Base-by-base conservation (phyloP, 2,329 filamentous ascomycete species). In the Dendrostoma leiphaemia region DNA sequence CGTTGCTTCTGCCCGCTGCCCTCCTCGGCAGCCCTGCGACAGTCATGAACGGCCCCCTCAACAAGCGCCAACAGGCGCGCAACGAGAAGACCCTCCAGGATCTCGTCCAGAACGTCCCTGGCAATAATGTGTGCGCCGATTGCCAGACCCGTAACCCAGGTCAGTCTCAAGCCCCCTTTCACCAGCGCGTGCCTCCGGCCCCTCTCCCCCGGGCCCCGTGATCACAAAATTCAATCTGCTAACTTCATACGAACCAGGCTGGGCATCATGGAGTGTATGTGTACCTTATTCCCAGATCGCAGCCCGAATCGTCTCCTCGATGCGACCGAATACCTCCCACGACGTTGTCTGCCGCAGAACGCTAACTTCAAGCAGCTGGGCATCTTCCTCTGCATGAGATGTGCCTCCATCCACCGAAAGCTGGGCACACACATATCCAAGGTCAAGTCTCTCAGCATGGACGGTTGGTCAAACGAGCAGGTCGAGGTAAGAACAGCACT, bases 381-480 rank as follows among this genome's bases (percentile, higher is more conserved):
- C 57, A 85, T 97, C 61, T 99, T 99, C 70, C 79, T 99, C 48
- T 99, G 94, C 75, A 95, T 99, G 89, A 90, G 94, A 69, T 99
- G 94, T 78, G 94, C 92, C 51, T 84, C 91, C 51, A 83, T 97
- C 66, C 94, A 99, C 76, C 90, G 94, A 67, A 97, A 97, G 74
- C 79, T 99, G 66, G 94, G 94, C 58, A 97, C 94, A 37, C 94
- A 99, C 72, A 91, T 99, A 60, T 97, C 92, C 62, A 99, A 99
- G 72, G 91, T 99, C 77, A 99, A 99, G 74, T 97, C 92, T 34
- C 74, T 99, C 74, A 97, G 89, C 71, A 97, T 99, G 92, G 94
- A 99, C 73, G 94, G 88, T 62, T 99, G 94, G 94, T 86, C 89
- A 46, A 87, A 88, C 66, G 94, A 97, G 58, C 94, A 99, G 74